These are phyloP conservation scores for Earliella scabrosa DNA, from an alignment of 1,284 basidiomycete genomes.

Conservation along the genomic window DNA sequence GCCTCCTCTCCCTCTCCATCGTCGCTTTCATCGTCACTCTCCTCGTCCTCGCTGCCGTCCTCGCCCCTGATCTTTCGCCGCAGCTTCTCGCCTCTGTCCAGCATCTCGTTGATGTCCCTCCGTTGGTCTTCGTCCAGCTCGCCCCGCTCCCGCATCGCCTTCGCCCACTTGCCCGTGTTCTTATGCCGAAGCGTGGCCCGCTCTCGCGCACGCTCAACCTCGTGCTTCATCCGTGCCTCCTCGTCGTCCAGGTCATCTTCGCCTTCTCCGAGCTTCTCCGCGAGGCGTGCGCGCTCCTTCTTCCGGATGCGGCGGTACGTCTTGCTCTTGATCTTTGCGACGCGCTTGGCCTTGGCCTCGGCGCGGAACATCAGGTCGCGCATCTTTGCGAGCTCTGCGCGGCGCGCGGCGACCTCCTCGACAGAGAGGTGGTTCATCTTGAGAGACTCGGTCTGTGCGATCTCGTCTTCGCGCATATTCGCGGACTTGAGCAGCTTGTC, in stretches of 20 bases:
- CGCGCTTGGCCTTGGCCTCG: constrained; percentile 88
- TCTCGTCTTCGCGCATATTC: constrained; percentile 81
- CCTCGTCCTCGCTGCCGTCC: constrained; percentile 49
- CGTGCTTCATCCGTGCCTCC: constrained; percentile 67
- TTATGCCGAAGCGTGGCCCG: constrained; percentile 87
- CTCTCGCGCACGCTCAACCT: constrained; percentile 82
- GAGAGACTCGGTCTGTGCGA: constrained; percentile 79
- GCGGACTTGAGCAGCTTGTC: constrained; percentile 78
- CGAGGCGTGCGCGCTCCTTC: constrained; percentile 72
- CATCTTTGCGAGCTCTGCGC: constrained; percentile 84
- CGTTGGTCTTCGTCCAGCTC: constrained; percentile 69
- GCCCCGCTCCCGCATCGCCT: constrained; percentile 67
- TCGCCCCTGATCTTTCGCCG: constrained; percentile 73
- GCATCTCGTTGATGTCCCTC: constrained; percentile 79
- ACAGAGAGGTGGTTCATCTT: constrained; percentile 81
- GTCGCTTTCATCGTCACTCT: constrained; percentile 47
- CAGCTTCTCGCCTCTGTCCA: constrained; percentile 74
- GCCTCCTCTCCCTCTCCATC: constrained; percentile 51
- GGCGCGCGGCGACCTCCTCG: constrained; percentile 83
- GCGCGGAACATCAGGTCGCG: constrained; percentile 95
- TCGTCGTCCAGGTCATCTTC: constrained; percentile 56
- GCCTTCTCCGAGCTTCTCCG: constrained; percentile 54
- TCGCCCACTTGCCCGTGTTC: constrained; percentile 82
- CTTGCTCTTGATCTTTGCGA: constrained; percentile 97
- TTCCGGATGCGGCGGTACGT: constrained; percentile 87